phyloP scores from a whole-genome alignment of 495 filamentous ascomycete species.

The Penicillium argentinense region DNA sequence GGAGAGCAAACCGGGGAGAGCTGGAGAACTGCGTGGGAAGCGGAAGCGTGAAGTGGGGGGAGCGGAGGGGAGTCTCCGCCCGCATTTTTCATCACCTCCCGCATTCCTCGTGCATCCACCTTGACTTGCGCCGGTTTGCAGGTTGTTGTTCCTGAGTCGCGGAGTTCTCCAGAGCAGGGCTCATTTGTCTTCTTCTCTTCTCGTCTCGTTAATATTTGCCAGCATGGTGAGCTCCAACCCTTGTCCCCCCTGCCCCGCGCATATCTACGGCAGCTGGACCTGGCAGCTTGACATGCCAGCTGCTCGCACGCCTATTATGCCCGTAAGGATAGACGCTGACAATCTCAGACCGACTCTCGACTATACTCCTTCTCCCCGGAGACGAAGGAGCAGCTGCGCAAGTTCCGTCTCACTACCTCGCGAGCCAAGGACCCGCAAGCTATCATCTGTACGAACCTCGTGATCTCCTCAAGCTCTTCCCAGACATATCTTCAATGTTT shows the following conservation, averaged over 20 bases:
- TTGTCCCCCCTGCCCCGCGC: too few relatives aligned
- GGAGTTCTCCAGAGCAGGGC: neutral
- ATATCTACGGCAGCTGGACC: too few relatives aligned
- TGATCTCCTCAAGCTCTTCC: neutral
- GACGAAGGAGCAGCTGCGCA: constrained; percentile 81
- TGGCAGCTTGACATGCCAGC: too few relatives aligned
- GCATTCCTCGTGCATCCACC: constrained; percentile 9
- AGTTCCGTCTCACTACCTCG: constrained; percentile 89
- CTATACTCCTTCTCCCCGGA: constrained; percentile 91
- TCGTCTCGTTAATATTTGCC: neutral
- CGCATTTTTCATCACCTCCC: constrained; percentile 18
- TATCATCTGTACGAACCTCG: constrained; percentile 75
- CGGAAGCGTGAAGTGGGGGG: constrained; percentile 19
- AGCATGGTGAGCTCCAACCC: constrained; percentile 23
- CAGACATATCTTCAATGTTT: neutral
- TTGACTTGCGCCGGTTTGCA: too few relatives aligned
- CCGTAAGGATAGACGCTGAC: too few relatives aligned
- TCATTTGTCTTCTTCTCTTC: neutral
- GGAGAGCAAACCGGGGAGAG: constrained; percentile 1
- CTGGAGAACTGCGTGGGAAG: constrained; percentile 4
- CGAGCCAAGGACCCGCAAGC: constrained; percentile 86
- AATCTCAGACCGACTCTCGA: constrained; percentile 79
- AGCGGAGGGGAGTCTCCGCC: constrained; percentile 19
- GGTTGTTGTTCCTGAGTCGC: too few relatives aligned
- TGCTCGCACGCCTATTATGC: too few relatives aligned